Conservation (phyloP, 2,329 filamentous ascomycete genomes). For the Onygenales sp. region DNA sequence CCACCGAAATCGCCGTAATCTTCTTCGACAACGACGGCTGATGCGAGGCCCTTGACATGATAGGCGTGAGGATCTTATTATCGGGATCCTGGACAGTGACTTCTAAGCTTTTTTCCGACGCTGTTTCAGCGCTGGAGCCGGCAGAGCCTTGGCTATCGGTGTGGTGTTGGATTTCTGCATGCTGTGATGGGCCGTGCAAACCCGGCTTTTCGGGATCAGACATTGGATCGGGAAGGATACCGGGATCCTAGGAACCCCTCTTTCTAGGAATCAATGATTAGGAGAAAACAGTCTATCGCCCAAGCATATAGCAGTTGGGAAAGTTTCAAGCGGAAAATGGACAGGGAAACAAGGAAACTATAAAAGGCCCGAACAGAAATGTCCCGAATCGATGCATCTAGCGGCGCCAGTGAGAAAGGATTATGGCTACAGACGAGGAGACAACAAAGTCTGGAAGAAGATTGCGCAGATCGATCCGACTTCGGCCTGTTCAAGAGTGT, state of each 20-base stretch:
- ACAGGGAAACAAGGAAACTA: background rate
- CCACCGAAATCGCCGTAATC: constrained; percentile 30
- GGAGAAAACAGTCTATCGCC: too few species aligned
- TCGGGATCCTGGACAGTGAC: constrained; percentile 11
- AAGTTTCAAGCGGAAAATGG: background rate
- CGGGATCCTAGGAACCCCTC: too few species aligned
- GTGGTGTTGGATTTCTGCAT: constrained; percentile 1
- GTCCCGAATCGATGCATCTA: too few species aligned
- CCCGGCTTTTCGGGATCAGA: constrained; percentile 11
- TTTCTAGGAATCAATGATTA: too few species aligned
- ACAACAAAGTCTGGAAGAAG: background rate
- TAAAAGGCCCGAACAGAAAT: background rate
- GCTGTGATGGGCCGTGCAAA: constrained; percentile 14
- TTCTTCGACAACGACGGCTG: constrained; percentile 29
- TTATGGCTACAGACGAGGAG: background rate
- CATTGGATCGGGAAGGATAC: constrained; percentile 12
- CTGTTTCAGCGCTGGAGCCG: constrained; percentile 13
- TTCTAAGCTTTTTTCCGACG: constrained; percentile 14
- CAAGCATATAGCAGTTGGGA: background rate
- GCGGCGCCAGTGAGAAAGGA: too few species aligned
- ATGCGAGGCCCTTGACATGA: constrained; percentile 16
- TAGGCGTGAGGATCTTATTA: constrained; percentile 18
- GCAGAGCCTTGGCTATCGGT: background rate
- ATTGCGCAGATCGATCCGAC: background rate
- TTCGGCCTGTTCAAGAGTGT: too few species aligned